Conservation (phyloP, 352 stramenopile species). For the Globisporangium abappressorium region DNA sequence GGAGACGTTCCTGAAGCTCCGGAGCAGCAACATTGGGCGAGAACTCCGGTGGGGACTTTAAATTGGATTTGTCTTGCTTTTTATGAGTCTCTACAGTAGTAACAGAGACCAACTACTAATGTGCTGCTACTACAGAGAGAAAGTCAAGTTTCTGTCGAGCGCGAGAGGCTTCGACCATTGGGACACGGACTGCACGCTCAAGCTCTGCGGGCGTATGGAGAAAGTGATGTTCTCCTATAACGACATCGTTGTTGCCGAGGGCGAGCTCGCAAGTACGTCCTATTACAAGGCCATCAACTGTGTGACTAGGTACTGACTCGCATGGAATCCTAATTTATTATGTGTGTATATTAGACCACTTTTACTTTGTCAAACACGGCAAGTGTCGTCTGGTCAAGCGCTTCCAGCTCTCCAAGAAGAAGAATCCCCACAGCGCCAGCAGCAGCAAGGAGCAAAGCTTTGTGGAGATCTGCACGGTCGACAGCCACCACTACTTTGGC, state of each 20-base stretch:
- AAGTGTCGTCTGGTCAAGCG: conserved; percentile 64
- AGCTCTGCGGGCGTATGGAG: conserved; percentile 60
- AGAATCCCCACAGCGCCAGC: no score
- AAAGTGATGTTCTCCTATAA: conserved; percentile 61
- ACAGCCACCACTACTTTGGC: conserved; percentile 61
- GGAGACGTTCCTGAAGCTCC: conserved; percentile 56
- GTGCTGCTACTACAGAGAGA: conserved; percentile 34
- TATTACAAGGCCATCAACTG: not conserved
- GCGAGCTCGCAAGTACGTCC: conserved; percentile 45
- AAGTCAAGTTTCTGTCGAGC: conserved; percentile 54
- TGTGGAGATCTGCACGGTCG: conserved; percentile 55
- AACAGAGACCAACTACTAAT: not conserved
- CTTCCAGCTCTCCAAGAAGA: conserved; percentile 22
- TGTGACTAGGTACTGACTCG: not conserved
- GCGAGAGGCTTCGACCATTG: conserved; percentile 55
- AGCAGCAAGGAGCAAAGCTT: conserved; percentile 26
- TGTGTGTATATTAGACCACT: conserved; percentile 26
- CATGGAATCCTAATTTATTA: not conserved
- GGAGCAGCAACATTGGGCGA: conserved; percentile 47
- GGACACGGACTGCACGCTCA: conserved; percentile 57
- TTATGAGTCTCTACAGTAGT: not conserved
- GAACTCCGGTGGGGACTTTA: conserved; percentile 46
- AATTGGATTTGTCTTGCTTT: not conserved
- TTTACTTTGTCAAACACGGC: conserved; percentile 67
- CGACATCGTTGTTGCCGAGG: conserved; percentile 53